Conservation (phyloP, 2,329 filamentous ascomycete genomes). For the Penicillium vulpinum region DNA sequence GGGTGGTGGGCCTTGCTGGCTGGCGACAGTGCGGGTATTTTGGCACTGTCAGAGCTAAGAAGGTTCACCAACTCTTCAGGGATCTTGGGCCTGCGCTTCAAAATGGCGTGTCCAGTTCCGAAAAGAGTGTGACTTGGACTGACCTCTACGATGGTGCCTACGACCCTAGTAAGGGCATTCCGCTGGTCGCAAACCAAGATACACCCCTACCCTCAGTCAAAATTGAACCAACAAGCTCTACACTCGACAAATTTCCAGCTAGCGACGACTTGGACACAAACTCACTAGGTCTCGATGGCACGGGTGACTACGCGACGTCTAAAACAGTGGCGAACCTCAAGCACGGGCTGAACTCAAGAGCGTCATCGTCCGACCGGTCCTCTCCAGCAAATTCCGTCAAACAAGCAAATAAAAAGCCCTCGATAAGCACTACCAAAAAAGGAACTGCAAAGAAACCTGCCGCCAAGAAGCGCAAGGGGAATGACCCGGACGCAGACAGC, state of each 20-base stretch:
- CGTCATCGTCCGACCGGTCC: slow-evolving; percentile 40
- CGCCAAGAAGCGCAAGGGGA: slow-evolving; percentile 45
- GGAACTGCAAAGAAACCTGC: slow-evolving; percentile 42
- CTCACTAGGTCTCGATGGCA: slow-evolving; percentile 27
- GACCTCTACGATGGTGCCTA: slow-evolving; percentile 38
- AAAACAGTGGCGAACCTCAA: slow-evolving; percentile 45
- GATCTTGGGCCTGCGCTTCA: slow-evolving; percentile 22
- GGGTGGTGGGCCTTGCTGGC: slow-evolving; percentile 40
- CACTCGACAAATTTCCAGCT: slow-evolving; percentile 32
- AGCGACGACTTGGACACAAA: slow-evolving; percentile 31
- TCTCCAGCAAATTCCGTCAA: slow-evolving; percentile 42
- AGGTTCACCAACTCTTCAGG: slow-evolving; percentile 36
- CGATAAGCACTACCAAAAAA: slow-evolving; percentile 36
- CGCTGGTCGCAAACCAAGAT: slow-evolving; percentile 17
- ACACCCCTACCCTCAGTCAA: slow-evolving; percentile 34
- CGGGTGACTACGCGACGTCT: slow-evolving; percentile 37
- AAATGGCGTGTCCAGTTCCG: slow-evolving; percentile 13
- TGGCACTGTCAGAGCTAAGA: slow-evolving; percentile 34
- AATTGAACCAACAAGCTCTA: slow-evolving; percentile 32
- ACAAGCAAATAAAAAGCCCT: slow-evolving; percentile 35
- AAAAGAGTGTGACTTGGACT: slow-evolving; percentile 30
- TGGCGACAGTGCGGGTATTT: slow-evolving; percentile 45
- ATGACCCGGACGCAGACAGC: slow-evolving; percentile 39
- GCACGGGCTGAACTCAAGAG: slow-evolving; percentile 35
- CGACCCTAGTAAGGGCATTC: slow-evolving; percentile 15